A percentile compares a stretch with the other conserved stretches of the same genome.
Conservation (phyloP, 306 rosid genomes). For the Rubus parviflorus region DNA sequence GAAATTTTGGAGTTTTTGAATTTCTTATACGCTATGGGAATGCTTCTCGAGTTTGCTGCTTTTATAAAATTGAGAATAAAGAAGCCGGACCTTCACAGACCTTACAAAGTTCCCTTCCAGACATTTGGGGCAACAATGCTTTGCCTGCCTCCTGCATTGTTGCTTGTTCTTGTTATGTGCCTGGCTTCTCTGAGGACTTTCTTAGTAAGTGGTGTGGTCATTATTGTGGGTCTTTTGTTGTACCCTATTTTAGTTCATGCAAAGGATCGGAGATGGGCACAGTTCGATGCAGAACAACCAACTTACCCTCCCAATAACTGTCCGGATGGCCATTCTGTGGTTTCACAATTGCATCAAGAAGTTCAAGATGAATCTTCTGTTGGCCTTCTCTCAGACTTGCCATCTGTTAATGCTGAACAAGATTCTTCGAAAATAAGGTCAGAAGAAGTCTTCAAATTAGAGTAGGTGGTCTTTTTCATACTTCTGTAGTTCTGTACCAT, state of each 20-base stretch:
- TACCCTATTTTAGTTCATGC: slow-evolving; percentile 62
- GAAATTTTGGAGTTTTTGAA: slow-evolving; percentile 86
- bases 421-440: slow-evolving; percentile 31
- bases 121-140: slow-evolving; percentile 71
- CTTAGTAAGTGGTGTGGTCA: slow-evolving; percentile 56
- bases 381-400: slow-evolving; percentile 44
- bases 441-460: slow-evolving; percentile 37
- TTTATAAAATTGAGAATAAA: slow-evolving; percentile 63
- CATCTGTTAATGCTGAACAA: slow-evolving; percentile 33
- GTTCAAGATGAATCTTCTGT: slow-evolving; percentile 41
- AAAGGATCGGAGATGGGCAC: slow-evolving; percentile 50
- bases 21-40: slow-evolving; percentile 79
- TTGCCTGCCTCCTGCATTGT: slow-evolving; percentile 67
- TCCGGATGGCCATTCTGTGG: slow-evolving; percentile 31
- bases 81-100: slow-evolving; percentile 72
- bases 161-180: slow-evolving; percentile 84
- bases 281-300: slow-evolving; percentile 42
- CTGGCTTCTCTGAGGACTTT: slow-evolving; percentile 74
- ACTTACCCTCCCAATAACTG: slow-evolving; percentile 29
- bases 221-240: slow-evolving; percentile 53
- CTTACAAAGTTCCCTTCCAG: slow-evolving; percentile 72
- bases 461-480: slow-evolving; percentile 17
- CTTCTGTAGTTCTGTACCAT: neutral
- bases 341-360: slow-evolving; percentile 30
- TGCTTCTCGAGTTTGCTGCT: slow-evolving; percentile 91